Conservation (phyloP, 208 protist species). For the Phytomonas sp. region DNA sequence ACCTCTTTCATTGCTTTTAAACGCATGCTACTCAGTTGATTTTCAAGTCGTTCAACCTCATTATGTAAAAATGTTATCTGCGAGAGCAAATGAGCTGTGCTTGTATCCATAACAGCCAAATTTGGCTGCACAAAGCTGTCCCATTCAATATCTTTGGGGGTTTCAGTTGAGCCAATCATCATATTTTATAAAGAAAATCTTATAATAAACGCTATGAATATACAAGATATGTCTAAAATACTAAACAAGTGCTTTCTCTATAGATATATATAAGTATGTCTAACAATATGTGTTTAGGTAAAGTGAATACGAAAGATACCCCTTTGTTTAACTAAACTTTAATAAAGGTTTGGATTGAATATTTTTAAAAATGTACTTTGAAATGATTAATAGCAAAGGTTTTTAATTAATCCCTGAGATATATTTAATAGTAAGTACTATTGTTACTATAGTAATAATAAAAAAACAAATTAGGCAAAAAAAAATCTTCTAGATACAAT, state of each 20-base stretch:
- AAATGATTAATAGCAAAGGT: not conserved
- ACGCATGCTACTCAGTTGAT: conserved; percentile 25
- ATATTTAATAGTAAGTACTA: not conserved
- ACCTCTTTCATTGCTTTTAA: conserved; percentile 20
- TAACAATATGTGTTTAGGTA: too few species aligned
- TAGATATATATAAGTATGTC: too few species aligned
- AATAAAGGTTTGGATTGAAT: not conserved
- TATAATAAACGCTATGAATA: not conserved
- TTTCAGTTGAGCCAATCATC: not conserved
- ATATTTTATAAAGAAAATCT: not conserved
- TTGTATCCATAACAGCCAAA: conserved; percentile 9
- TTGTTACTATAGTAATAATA: not conserved
- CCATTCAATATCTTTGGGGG: not conserved
- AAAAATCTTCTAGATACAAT: not conserved
- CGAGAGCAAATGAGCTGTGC: conserved; percentile 43
- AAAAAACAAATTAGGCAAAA: not conserved
- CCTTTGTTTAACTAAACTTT: too few species aligned
- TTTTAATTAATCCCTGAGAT: not conserved
- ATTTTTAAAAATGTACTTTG: not conserved
- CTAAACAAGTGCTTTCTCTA: too few species aligned
- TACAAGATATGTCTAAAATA: not conserved
- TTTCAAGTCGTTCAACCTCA: conserved; percentile 71
- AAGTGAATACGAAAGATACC: too few species aligned
- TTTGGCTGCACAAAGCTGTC: not conserved
- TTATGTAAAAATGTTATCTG: conserved; percentile 78